Evolutionary conservation across 768 basidiomycete genomes (phyloP).

Genomic region (Xerocomus brunneocitrinus): DNA sequence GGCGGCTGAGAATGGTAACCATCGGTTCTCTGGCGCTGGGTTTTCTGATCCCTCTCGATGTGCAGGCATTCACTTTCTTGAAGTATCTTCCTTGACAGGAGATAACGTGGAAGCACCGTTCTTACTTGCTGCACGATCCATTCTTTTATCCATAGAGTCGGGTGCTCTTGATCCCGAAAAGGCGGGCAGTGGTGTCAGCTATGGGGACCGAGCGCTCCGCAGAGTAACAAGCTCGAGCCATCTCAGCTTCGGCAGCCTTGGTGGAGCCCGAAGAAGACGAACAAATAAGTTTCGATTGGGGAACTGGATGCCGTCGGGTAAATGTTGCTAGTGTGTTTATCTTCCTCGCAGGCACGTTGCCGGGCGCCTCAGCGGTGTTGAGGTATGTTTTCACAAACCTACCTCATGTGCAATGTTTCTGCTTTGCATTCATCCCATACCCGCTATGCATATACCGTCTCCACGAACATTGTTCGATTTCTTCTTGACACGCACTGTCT

Average conservation of each 20-base stretch:
- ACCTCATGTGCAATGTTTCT: slow-evolving; percentile 7
- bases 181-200: slow-evolving; percentile 92
- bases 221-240: slow-evolving; percentile 90
- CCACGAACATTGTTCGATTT: slow-evolving; percentile 4
- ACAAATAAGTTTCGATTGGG: slow-evolving; percentile 58
- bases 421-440: slow-evolving; percentile 22
- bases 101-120: slow-evolving; percentile 96
- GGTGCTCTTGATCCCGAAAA: slow-evolving; percentile 90
- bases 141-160: slow-evolving; percentile 86
- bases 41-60: slow-evolving; percentile 2
- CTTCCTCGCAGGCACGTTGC: neutral
- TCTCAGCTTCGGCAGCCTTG: slow-evolving; percentile 79
- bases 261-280: slow-evolving; percentile 55
- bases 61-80: slow-evolving; percentile 90
- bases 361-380: neutral
- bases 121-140: slow-evolving; percentile 77
- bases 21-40: neutral
- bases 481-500: slow-evolving; percentile 9
- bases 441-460: slow-evolving; percentile 19
- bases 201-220: slow-evolving; percentile 89
- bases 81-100: slow-evolving; percentile 87
- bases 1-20: slow-evolving; percentile 90
- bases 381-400: slow-evolving; percentile 15
- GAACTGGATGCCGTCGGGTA: slow-evolving; percentile 56
- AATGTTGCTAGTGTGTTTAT: slow-evolving; percentile 53